These are phyloP conservation scores for Geoglossum cookeanum DNA, from an alignment of 2,329 filamentous ascomycete species.

Conservation along the genomic window DNA sequence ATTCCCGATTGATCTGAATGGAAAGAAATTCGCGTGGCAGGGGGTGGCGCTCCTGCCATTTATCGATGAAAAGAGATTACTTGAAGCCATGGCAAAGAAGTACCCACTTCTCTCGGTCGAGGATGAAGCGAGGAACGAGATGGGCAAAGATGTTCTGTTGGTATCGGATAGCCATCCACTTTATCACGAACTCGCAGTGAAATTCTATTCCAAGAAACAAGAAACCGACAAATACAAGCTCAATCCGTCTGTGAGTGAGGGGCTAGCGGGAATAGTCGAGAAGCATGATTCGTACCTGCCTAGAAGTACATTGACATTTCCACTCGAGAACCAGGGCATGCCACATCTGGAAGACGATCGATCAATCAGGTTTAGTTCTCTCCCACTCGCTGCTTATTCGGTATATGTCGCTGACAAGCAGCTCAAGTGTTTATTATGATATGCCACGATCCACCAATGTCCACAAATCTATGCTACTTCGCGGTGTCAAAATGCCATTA, in stretches of 20 bases:
- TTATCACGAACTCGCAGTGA: constrained; percentile 65
- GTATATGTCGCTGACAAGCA: constrained; percentile 14
- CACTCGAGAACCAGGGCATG: constrained; percentile 51
- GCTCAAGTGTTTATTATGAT: constrained; percentile 57
- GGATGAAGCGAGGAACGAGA: constrained; percentile 58
- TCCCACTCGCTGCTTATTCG: background rate
- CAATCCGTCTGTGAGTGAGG: constrained; percentile 55
- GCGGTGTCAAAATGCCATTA: constrained; percentile 55
- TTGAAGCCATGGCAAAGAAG: constrained; percentile 63
- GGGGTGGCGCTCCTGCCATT: constrained; percentile 86
- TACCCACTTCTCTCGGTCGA: constrained; percentile 63
- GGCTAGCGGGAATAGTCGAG: constrained; percentile 59
- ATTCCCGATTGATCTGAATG: constrained; percentile 84
- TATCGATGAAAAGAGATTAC: constrained; percentile 76
- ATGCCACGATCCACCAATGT: constrained; percentile 52
- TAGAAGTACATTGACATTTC: constrained; percentile 61
- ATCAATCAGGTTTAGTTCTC: constrained; percentile 51
- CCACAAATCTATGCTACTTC: constrained; percentile 88
- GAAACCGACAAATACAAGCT: constrained; percentile 47
- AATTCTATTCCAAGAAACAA: constrained; percentile 86
- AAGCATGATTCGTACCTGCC: constrained; percentile 74
- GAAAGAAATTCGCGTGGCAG: constrained; percentile 98
- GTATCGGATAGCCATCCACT: constrained; percentile 70
- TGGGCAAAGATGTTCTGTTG: constrained; percentile 65
- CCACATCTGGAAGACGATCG: constrained; percentile 68